Percentiles rank a stretch among this genome's conserved stretches.
Conservation (phyloP, 2,329 filamentous ascomycete genomes). For the Raffaelea arxii region DNA sequence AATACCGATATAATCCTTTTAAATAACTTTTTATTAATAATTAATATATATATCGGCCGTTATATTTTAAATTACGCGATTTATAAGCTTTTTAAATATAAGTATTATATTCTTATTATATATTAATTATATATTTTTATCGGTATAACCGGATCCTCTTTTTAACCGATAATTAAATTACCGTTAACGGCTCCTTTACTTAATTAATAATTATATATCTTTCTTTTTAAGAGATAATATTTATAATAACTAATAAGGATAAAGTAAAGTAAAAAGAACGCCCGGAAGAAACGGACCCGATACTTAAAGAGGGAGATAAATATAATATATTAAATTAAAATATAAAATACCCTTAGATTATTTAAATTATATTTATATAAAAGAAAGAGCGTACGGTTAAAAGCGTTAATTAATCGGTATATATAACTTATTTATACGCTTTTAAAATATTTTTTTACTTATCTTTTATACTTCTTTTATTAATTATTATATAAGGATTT, state of each 20-base stretch:
- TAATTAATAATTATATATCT: slow-evolving; percentile 72
- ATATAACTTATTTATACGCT: slow-evolving; percentile 65
- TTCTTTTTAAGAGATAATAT: slow-evolving; percentile 78
- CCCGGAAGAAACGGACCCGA: slow-evolving; percentile 45
- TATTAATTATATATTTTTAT: slow-evolving; percentile 91
- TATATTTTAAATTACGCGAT: slow-evolving; percentile 93
- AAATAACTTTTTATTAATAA: slow-evolving; percentile 60
- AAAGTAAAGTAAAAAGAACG: slow-evolving; percentile 49
- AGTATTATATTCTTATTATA: slow-evolving; percentile 84
- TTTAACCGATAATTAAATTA: slow-evolving; percentile 79
- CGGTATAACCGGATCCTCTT: slow-evolving; percentile 88
- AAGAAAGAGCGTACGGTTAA: slow-evolving; percentile 58
- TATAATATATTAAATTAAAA: no score
- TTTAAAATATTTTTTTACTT: slow-evolving; percentile 64
- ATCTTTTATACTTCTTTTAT: slow-evolving; percentile 50
- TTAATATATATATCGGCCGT: slow-evolving; percentile 60
- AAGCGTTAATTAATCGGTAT: slow-evolving; percentile 73
- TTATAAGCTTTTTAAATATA: slow-evolving; percentile 75
- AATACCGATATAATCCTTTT: slow-evolving; percentile 58
- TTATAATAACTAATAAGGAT: slow-evolving; percentile 67
- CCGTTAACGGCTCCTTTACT: slow-evolving; percentile 79
- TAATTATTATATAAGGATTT: slow-evolving; percentile 66
- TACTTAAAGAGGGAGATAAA: no score
- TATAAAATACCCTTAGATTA: no score
- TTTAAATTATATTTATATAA: no score